Evolutionary conservation across 805 yeast species (phyloP), one percentile per base, ranked within the genome.

Genomic region (Priceomyces medius): DNA sequence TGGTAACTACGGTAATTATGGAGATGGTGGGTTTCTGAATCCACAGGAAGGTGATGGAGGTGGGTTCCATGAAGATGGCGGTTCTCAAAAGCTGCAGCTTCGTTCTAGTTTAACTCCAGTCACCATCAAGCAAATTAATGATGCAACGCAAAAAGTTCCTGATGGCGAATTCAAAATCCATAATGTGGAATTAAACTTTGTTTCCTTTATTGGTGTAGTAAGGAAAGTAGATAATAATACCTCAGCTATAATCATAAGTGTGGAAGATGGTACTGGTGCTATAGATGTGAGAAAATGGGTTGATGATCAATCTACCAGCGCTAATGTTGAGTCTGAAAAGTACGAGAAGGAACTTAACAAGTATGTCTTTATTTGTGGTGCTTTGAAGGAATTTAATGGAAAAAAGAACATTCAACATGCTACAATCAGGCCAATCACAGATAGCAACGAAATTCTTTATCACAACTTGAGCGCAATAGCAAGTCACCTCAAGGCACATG

Each of bases 261-360:
- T 85, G n/a, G 93, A 85, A 54, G 95, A 85, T 58, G 91, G 93
- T 8, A 81, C 93, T 40, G 63, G 88, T 0, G 70, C 74, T 3
- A 68, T 81, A 5, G 83, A 81, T 19, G 73, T 85, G 36, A 74
- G 84, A 52, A 75, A 76, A 47, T 85, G 91, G 91, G 55, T 65
- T 13, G 62, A 61, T 34, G 68, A 59, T 28, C 57, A 54, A 31
- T 50, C 58, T 18, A 43, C 59, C n/a, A 41, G 49, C 31, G 55
- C 66, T 9, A 61, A 65, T 7, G 55, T 48, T 49, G 62, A 61
- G 44, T 39, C 57, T 24, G 62, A 53, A 55, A 57, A 61, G 26
- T 66, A 66, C 38, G 64, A 57, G 38, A 61, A 60, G 20, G 51
- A 63, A 44, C 64, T 76, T 21, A 81, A 81, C 35, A 75, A 76